Percentiles rank a stretch among this genome's conserved stretches.
Conservation (phyloP, 208 protist species). For the Acanthamoeba rhysodes region DNA sequence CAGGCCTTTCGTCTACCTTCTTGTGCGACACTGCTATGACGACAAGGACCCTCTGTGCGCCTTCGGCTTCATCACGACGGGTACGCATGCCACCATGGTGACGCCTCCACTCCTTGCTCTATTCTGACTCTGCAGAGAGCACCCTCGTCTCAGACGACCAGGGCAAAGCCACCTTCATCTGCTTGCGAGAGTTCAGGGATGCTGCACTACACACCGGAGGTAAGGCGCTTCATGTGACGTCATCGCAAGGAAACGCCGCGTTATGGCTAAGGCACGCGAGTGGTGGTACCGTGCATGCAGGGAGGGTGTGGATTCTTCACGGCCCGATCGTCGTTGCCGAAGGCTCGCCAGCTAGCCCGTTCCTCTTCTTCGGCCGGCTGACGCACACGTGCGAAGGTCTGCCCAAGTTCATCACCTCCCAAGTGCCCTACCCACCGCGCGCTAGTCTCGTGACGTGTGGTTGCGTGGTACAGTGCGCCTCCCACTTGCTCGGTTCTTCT, state of each 20-base stretch:
- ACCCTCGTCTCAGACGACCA: neutral
- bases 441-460: neutral
- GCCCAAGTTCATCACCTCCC: conserved; percentile 39
- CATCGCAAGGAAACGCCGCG: neutral
- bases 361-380: conserved; percentile 31
- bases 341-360: neutral
- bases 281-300: neutral
- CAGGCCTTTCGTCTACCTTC: conserved; percentile 47
- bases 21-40: conserved; percentile 43
- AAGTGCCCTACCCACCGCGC: neutral
- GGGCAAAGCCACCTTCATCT: neutral
- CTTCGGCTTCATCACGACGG: neutral
- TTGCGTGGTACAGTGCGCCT: neutral
- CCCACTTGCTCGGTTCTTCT: neutral
- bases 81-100: neutral
- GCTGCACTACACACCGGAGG: neutral
- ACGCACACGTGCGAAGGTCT: conserved; percentile 5
- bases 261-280: neutral
- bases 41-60: conserved; percentile 64
- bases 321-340: neutral
- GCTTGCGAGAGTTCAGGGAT: conserved; percentile 57
- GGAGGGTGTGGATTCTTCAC: conserved; percentile 25
- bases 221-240: neutral
- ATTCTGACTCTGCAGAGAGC: neutral
- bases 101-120: neutral